A percentile compares a stretch with the other conserved stretches of the same genome.
phyloP scores from a whole-genome alignment of 1,284 basidiomycete species.

The Flammula alnicola region DNA sequence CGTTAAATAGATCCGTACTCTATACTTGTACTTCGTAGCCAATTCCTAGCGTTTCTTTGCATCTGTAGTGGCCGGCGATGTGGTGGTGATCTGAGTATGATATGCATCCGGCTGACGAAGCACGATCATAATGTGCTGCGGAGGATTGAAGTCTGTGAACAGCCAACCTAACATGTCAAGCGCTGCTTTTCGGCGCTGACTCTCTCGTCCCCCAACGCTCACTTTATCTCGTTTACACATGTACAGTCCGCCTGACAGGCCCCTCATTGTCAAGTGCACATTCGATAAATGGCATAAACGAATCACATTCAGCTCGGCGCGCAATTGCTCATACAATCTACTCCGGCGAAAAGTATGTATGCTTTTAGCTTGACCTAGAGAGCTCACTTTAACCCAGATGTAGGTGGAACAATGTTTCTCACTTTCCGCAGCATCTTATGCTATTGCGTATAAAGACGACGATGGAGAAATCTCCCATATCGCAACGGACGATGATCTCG shows the following conservation, averaged over 20 bases:
- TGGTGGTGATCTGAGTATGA: too few species aligned
- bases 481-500: slow-evolving; percentile 71
- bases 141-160: slow-evolving; percentile 6
- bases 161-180: slow-evolving; percentile 4
- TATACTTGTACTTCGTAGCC: too few species aligned
- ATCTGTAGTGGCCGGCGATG: too few species aligned
- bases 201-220: neutral
- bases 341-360: slow-evolving; percentile 66
- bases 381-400: slow-evolving; percentile 10
- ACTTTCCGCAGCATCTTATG: slow-evolving; percentile 70
- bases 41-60: too few species aligned
- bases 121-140: slow-evolving; percentile 12
- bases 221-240: slow-evolving; percentile 17
- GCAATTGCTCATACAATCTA: slow-evolving; percentile 75
- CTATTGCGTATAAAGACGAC: slow-evolving; percentile 85
- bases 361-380: slow-evolving; percentile 7
- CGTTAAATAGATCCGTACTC: too few species aligned
- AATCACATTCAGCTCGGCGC: slow-evolving; percentile 77
- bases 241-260: slow-evolving; percentile 34
- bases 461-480: slow-evolving; percentile 74
- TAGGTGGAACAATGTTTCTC: slow-evolving; percentile 86
- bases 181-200: slow-evolving; percentile 3
- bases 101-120: slow-evolving; percentile 2
- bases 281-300: slow-evolving; percentile 76
- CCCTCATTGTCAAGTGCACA: slow-evolving; percentile 72